These are phyloP conservation scores for Daldinia bambusicola DNA, from an alignment of 495 filamentous ascomycete genomes.

Conservation along the genomic window DNA sequence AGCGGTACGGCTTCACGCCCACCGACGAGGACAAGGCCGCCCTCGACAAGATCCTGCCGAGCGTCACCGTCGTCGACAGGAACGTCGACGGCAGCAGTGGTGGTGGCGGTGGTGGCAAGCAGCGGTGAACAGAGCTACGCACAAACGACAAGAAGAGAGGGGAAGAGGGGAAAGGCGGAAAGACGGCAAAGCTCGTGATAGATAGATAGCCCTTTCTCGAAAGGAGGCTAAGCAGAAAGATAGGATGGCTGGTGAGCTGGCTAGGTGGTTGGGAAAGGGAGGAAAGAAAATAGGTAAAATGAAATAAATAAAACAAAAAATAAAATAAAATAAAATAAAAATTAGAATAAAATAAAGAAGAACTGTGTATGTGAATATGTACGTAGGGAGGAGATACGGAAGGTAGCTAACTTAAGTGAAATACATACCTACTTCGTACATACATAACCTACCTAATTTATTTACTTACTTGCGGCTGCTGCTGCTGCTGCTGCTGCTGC, in stretches of 20 bases:
- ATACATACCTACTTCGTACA: too few species aligned
- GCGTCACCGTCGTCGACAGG: constrained; percentile 52
- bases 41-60: constrained; percentile 52
- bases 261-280: background rate
- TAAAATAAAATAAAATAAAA: too few species aligned
- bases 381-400: background rate
- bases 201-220: background rate
- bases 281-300: too few species aligned
- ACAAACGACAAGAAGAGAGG: background rate
- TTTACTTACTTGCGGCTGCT: background rate
- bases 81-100: background rate
- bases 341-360: too few species aligned
- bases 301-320: too few species aligned
- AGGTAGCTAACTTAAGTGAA: too few species aligned
- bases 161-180: background rate
- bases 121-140: constrained; percentile 22
- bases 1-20: constrained; percentile 55
- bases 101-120: background rate
- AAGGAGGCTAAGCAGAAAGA: background rate
- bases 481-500: background rate
- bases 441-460: too few species aligned
- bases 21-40: constrained; percentile 57
- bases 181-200: background rate
- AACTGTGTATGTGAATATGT: constrained; percentile 6
- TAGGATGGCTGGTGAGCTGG: background rate